Evolutionary conservation across 2,329 filamentous ascomycete species (phyloP).

Genomic region (Colletotrichum sublineola): DNA sequence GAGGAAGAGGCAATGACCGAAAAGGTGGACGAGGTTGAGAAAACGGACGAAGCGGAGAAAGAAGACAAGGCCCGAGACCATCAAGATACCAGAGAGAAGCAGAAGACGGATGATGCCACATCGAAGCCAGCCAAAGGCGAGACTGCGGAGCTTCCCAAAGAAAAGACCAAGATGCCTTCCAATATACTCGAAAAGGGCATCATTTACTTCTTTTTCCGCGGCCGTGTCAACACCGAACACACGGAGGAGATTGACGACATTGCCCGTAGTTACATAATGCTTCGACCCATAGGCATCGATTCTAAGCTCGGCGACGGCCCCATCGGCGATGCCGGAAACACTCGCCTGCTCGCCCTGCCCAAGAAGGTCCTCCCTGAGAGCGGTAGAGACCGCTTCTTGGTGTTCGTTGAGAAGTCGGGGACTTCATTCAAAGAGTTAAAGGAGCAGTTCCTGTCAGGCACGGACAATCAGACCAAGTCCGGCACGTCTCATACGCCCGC

Average conservation of each 20-base stretch:
- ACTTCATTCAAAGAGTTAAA: conserved; percentile 77
- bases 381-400: conserved; percentile 79
- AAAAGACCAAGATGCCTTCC: conserved; percentile 45
- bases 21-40: conserved; percentile 1
- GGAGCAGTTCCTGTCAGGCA: conserved; percentile 75
- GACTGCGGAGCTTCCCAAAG: conserved; percentile 37
- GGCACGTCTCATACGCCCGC: conserved; percentile 78
- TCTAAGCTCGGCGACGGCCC: conserved; percentile 71
- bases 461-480: conserved; percentile 83
- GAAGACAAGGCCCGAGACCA: neutral
- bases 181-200: conserved; percentile 86
- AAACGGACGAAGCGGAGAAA: neutral
- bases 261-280: conserved; percentile 82
- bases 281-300: conserved; percentile 79
- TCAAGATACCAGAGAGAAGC: neutral
- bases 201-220: conserved; percentile 91
- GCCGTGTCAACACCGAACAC: conserved; percentile 79
- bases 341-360: conserved; percentile 81
- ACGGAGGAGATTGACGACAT: conserved; percentile 79
- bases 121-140: neutral
- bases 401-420: conserved; percentile 83
- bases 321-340: conserved; percentile 68
- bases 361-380: conserved; percentile 86
- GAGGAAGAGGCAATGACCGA: conserved; percentile 20
- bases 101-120: neutral